Evolutionary conservation across 306 rosid genomes (phyloP).

Genomic region (Cucumis hystrix): DNA sequence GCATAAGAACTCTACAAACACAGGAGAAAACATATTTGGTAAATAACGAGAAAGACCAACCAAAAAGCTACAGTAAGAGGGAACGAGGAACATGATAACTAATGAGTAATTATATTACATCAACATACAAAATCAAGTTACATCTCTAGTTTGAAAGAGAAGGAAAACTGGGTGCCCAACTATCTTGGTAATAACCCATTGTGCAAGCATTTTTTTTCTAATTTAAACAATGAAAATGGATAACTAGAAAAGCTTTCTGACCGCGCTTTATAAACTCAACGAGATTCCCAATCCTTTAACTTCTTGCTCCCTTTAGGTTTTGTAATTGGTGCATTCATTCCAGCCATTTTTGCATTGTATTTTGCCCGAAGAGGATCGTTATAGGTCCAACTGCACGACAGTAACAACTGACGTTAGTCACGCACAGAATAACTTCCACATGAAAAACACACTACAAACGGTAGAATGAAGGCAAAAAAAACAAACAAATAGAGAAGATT

Average conservation of each 20-base stretch:
- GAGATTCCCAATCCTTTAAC: constrained; percentile 75
- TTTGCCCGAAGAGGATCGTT: constrained; percentile 94
- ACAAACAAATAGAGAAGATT: neutral
- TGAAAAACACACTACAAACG: neutral
- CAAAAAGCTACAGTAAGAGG: neutral
- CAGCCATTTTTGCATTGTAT: constrained; percentile 91
- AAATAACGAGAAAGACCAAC: neutral
- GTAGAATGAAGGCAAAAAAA: neutral
- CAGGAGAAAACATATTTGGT: neutral
- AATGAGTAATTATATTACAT: neutral
- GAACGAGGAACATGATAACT: neutral
- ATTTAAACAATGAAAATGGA: neutral
- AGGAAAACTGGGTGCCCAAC: neutral
- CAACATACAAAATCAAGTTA: neutral
- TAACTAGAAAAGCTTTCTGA: neutral
- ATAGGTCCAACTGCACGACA: constrained; percentile 80
- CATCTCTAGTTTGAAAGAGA: neutral
- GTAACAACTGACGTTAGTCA: neutral
- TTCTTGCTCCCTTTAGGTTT: constrained; percentile 95
- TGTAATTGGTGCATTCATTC: constrained; percentile 50
- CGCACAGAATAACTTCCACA: neutral
- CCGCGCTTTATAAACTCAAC: constrained; percentile 22
- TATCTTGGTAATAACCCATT: neutral
- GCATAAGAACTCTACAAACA: neutral
- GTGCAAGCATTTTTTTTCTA: neutral